phyloP scores from a whole-genome alignment of 139 green algal genomes.

The Protoeuglena noctilucae region DNA sequence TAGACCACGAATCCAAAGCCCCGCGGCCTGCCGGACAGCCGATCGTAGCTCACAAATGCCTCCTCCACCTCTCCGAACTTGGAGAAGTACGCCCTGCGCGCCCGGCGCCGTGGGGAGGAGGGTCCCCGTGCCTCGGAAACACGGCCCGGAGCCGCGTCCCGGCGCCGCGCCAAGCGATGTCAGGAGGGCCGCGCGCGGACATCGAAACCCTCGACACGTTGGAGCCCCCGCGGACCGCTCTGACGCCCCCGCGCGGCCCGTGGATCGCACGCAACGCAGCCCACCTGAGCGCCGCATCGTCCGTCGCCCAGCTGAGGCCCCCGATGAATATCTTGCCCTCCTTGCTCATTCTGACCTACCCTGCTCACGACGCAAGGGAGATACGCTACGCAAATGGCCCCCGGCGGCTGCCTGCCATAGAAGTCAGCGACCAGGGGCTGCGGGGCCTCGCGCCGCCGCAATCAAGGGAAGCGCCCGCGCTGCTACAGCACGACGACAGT shows the following conservation, averaged over 20 bases:
- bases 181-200: too few relatives aligned
- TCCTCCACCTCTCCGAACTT: slow-evolving; percentile 66
- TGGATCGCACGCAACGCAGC: too few relatives aligned
- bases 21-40: slow-evolving; percentile 60
- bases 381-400: too few relatives aligned
- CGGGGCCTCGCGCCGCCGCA: too few relatives aligned
- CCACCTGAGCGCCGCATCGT: background rate
- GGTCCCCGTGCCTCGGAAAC: background rate
- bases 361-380: too few relatives aligned
- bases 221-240: too few relatives aligned
- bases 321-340: slow-evolving; percentile 67
- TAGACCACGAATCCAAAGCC: slow-evolving; percentile 91
- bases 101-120: slow-evolving; percentile 23
- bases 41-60: slow-evolving; percentile 76
- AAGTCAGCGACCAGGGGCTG: too few relatives aligned
- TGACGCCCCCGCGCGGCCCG: too few relatives aligned
- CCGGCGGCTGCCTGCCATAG: too few relatives aligned
- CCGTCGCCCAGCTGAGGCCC: slow-evolving; percentile 28
- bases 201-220: too few relatives aligned
- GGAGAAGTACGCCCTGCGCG: slow-evolving; percentile 59
- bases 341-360: slow-evolving; percentile 23
- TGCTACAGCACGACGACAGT: too few relatives aligned
- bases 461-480: too few relatives aligned
- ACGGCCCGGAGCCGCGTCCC: background rate
- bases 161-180: background rate